Conservation (phyloP, 352 stramenopile genomes). For the Phytophthora cryptogea region DNA sequence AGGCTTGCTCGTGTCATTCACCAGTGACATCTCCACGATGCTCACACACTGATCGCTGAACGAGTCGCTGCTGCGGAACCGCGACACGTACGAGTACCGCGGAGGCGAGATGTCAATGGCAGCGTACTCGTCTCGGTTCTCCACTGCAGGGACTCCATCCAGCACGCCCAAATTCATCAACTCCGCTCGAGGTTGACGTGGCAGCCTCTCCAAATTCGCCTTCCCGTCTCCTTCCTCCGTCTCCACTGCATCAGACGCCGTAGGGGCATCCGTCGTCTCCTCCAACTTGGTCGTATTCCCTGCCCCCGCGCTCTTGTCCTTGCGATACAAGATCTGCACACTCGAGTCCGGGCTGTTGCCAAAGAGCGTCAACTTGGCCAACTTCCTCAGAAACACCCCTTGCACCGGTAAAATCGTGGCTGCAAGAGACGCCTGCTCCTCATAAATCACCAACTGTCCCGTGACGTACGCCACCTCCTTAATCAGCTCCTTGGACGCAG, state of each 20-base stretch:
- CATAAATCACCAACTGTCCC: constrained; percentile 84
- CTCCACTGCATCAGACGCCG: constrained; percentile 15
- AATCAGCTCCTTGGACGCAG: constrained; percentile 66
- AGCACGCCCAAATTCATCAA: constrained; percentile 66
- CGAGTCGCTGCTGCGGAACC: constrained; percentile 80
- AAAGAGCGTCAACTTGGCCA: constrained; percentile 80
- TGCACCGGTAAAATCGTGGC: constrained; percentile 84
- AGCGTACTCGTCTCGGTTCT: constrained; percentile 70
- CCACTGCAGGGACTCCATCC: constrained; percentile 62
- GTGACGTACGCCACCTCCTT: constrained; percentile 80
- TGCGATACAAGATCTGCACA: constrained; percentile 79
- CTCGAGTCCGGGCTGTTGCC: constrained; percentile 82
- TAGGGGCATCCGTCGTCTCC: constrained; percentile 15
- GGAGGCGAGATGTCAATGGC: constrained; percentile 81
- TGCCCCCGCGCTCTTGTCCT: constrained; percentile 24
- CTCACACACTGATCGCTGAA: constrained; percentile 86
- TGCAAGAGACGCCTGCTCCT: constrained; percentile 75
- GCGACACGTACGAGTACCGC: constrained; percentile 75
- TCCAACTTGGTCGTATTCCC: constrained; percentile 25
- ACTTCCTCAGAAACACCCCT: constrained; percentile 75
- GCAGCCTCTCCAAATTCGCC: constrained; percentile 27
- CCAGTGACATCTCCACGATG: constrained; percentile 75
- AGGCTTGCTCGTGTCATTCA: constrained; percentile 42
- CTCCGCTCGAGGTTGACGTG: constrained; percentile 51
- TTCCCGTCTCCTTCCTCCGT: constrained; percentile 33